phyloP scores from a whole-genome alignment of 345 rosid species.

The Gossypium rotundifolium region DNA sequence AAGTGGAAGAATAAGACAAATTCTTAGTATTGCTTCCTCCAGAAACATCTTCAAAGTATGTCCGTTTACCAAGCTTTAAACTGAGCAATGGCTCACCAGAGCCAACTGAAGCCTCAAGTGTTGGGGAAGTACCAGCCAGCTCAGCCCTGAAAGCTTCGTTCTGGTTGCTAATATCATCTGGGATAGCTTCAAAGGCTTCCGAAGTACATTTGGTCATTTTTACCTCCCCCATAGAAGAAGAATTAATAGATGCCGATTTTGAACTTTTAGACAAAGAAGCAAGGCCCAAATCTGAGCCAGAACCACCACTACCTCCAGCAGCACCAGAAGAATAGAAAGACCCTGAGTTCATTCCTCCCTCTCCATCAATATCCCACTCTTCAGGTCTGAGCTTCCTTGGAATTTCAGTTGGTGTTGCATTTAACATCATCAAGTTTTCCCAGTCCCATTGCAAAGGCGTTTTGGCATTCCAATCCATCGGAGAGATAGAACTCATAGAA shows the following conservation, averaged over 20 bases:
- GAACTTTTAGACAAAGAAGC: slow-evolving; percentile 65
- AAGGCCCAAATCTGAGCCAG: slow-evolving; percentile 60
- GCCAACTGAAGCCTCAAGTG: slow-evolving; percentile 56
- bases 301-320: slow-evolving; percentile 45
- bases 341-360: slow-evolving; percentile 49
- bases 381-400: slow-evolving; percentile 39
- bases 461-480: slow-evolving; percentile 84
- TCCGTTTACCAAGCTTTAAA: slow-evolving; percentile 74
- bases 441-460: slow-evolving; percentile 68
- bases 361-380: slow-evolving; percentile 67
- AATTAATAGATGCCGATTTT: slow-evolving; percentile 60
- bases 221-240: slow-evolving; percentile 50
- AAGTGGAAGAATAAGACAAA: slow-evolving; percentile 31
- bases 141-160: slow-evolving; percentile 31
- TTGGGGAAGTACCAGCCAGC: slow-evolving; percentile 29
- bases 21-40: slow-evolving; percentile 42
- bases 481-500: slow-evolving; percentile 40
- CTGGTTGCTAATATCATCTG: slow-evolving; percentile 31
- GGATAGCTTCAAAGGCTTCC: slow-evolving; percentile 40
- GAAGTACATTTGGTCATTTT: slow-evolving; percentile 35
- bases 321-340: slow-evolving; percentile 53
- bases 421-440: slow-evolving; percentile 63
- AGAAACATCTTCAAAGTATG: slow-evolving; percentile 59
- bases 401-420: slow-evolving; percentile 44
- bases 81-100: slow-evolving; percentile 68